Conservation (phyloP, 1,284 basidiomycete species). For the Sparassis latifolia region DNA sequence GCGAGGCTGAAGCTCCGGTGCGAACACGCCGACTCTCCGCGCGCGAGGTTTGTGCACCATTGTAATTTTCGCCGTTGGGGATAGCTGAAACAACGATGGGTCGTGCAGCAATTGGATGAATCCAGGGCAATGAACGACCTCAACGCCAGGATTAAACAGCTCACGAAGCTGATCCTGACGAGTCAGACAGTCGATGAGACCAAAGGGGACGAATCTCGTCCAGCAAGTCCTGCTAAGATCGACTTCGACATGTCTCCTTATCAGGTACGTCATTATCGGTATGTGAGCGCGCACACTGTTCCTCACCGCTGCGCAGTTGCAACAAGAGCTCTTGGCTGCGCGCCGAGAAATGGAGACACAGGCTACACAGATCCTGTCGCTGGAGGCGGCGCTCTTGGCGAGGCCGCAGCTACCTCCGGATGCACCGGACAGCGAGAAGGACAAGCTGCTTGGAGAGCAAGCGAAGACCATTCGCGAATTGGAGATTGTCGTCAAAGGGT, state of each 20-base stretch:
- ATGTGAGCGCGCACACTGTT: background rate
- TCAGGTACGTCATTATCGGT: constrained; percentile 41
- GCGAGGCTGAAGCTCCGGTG: constrained; percentile 52
- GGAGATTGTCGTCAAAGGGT: constrained; percentile 62
- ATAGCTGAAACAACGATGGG: background rate
- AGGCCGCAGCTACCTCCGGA: constrained; percentile 54
- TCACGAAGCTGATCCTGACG: constrained; percentile 84
- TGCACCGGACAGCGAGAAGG: constrained; percentile 63
- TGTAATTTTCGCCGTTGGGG: background rate
- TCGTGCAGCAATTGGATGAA: constrained; percentile 64
- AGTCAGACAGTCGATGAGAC: constrained; percentile 72
- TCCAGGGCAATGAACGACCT: constrained; percentile 76
- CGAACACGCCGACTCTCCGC: constrained; percentile 56
- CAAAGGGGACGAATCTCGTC: constrained; percentile 62
- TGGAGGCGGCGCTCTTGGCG: constrained; percentile 63
- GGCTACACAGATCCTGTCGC: constrained; percentile 72
- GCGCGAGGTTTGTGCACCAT: constrained; percentile 46
- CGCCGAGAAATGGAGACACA: constrained; percentile 72
- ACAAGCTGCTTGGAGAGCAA: constrained; percentile 63
- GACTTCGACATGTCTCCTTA: constrained; percentile 84
- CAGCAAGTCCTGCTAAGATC: constrained; percentile 74
- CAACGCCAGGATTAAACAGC: constrained; percentile 74
- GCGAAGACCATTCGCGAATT: constrained; percentile 64
- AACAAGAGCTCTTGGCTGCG: constrained; percentile 78
- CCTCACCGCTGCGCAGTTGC: constrained; percentile 43